Evolutionary conservation across 139 green algal genomes (phyloP), one percentile per base, ranked within the genome.

Genomic region (Chara braunii): DNA sequence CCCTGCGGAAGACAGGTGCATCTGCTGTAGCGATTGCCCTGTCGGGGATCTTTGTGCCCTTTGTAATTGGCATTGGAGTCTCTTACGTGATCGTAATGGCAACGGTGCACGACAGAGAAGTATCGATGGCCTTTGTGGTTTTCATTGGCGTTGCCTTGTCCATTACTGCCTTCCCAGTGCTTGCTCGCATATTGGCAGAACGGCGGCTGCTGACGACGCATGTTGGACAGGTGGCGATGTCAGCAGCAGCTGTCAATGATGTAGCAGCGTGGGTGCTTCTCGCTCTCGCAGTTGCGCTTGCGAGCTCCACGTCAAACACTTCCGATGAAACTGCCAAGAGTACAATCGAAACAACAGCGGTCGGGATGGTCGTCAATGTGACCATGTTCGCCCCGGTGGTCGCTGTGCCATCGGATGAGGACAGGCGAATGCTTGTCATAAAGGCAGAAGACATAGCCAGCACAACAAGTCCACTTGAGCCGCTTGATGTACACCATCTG

Each of bases 141-240:
- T 81, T 81, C 40, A 75, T 61, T 22, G 75, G 75, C 22, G 70
- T 78, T 14, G 64, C 60, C 33, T 68, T 81, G 75, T 73, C 71
- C 4, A 77, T 81, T 64, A 81, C 74, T 9, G 74, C 74, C 11
- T 81, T 81, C 58, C 75, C 75, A 34, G 75, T 81, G 1, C 31
- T 75, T 12, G 65, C 65, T 14, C 65, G 65, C 7, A 75, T 75
- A 37, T 58, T 75, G 29, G 65, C 65, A 30, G 65, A 75, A 43
- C 24, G 65, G 14, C 68, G 70, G 56, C 65, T 75, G 26, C 65
- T 75, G 5, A 75, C 65, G 0, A 71, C 57, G 9, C 29, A 70
- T 9, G 56, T 75, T 0, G 65, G 65, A 3, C 65, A 75, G 34
- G 59, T 75, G 59, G 65, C 65, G 31, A 75, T 75, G 65, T 60